These are phyloP conservation scores for Coemansia sp. DNA, from an alignment of 192 early-diverging fungal species.

Conservation along the genomic window DNA sequence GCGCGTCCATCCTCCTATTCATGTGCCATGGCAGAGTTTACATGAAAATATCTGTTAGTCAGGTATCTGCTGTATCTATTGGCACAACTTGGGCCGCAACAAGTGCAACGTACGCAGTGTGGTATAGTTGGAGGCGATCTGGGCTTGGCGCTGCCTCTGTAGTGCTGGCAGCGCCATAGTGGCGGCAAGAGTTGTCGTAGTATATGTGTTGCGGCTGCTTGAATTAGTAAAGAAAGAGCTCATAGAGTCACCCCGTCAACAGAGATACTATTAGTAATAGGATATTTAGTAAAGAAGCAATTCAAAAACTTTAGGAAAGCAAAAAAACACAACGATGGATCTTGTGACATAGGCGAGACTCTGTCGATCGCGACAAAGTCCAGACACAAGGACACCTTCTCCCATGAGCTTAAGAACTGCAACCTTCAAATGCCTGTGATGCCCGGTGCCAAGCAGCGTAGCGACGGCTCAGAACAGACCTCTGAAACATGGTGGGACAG, in stretches of 20 bases:
- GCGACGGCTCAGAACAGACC: conserved; percentile 15
- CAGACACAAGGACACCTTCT: not conserved
- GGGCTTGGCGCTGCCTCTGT: conserved; percentile 14
- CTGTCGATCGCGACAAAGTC: not conserved
- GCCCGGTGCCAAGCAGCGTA: conserved; percentile 21
- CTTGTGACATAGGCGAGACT: not conserved
- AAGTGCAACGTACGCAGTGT: conserved; percentile 21
- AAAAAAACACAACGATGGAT: not conserved
- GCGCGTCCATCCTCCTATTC: conserved; percentile 38
- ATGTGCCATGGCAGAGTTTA: not conserved
- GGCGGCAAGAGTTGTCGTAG: not conserved
- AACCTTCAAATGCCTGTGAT: not conserved
- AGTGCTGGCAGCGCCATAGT: conserved; percentile 15
- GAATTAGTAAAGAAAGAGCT: not conserved
- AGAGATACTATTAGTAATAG: too few relatives aligned
- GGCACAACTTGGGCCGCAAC: not conserved
- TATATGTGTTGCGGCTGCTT: not conserved
- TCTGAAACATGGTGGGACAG: conserved; percentile 40
- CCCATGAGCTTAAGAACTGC: not conserved
- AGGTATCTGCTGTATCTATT: not conserved
- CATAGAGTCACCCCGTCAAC: not conserved
- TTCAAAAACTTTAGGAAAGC: not conserved
- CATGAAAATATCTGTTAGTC: not conserved
- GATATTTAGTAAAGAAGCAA: too few relatives aligned
- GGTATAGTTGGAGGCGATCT: not conserved